Evolutionary conservation across 257 asterid genomes (phyloP).

Genomic region (Lavandula angustifolia): DNA sequence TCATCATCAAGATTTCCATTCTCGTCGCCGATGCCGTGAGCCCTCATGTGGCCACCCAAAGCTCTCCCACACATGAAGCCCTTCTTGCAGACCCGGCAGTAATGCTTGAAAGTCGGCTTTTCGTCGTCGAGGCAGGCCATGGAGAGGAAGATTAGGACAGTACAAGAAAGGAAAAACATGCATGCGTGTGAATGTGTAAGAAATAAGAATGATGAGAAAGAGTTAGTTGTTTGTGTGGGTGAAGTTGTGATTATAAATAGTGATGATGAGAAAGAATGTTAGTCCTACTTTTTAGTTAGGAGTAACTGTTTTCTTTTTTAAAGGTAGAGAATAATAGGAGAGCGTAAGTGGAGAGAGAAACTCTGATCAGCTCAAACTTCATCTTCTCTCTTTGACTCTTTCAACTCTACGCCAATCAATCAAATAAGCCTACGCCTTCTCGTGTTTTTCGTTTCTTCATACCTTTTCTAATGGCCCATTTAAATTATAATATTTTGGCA

Average conservation of each 20-base stretch:
- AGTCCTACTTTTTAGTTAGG: constrained; percentile 63
- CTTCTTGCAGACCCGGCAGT: constrained; percentile 88
- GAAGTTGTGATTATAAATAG: constrained; percentile 52
- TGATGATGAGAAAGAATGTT: constrained; percentile 33
- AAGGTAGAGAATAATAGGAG: constrained; percentile 59
- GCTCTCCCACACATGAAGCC: constrained; percentile 96
- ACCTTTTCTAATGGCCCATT: background rate
- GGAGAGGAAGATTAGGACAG: background rate
- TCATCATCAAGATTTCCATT: constrained; percentile 55
- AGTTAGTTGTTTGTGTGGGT: constrained; percentile 48
- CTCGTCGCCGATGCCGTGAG: constrained; percentile 86
- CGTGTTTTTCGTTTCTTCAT: no score
- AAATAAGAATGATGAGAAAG: background rate
- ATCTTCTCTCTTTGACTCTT: no score
- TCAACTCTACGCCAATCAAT: no score
- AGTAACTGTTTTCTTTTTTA: constrained; percentile 40
- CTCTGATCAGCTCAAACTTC: background rate
- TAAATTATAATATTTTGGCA: no score
- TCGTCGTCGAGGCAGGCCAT: constrained; percentile 45
- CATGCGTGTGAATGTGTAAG: no score
- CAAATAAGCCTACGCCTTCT: no score
- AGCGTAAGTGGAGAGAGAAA: constrained; percentile 41
- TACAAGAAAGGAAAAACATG: no score
- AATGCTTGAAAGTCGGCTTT: constrained; percentile 63
- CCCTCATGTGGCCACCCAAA: constrained; percentile 96